Evolutionary conservation across 306 rosid genomes (phyloP).

Genomic region (Trifolium subterraneum): DNA sequence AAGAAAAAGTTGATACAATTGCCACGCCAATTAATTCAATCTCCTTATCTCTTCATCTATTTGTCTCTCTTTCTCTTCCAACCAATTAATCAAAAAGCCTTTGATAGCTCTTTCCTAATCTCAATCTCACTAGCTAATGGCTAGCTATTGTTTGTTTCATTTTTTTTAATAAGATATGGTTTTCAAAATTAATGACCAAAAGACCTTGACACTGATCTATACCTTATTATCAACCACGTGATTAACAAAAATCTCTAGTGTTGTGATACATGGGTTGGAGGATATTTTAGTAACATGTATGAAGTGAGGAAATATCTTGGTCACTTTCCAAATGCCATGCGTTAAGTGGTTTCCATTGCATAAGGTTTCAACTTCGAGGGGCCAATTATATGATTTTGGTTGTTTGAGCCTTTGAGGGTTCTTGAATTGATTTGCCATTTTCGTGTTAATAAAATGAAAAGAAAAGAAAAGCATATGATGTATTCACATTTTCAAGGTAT

Average conservation of each 20-base stretch:
- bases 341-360: neutral
- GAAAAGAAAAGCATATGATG: neutral
- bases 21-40: conserved; percentile 42
- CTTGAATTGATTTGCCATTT: conserved; percentile 33
- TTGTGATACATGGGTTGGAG: neutral
- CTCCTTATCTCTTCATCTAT: conserved; percentile 48
- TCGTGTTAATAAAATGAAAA: neutral
- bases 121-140: conserved; percentile 24
- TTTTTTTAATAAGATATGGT: conserved; percentile 7
- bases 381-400: conserved; percentile 25
- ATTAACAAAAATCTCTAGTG: conserved; percentile 10
- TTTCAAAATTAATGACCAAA: conserved; percentile 34
- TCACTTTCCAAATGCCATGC: conserved; percentile 15
- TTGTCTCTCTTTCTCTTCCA: conserved; percentile 36
- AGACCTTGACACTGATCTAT: neutral
- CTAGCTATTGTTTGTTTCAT: conserved; percentile 10
- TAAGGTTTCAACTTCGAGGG: conserved; percentile 21
- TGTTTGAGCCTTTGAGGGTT: conserved; percentile 23
- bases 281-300: conserved; percentile 30
- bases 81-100: conserved; percentile 31
- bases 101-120: conserved; percentile 28
- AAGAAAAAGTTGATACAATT: conserved; percentile 20
- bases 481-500: too few species aligned
- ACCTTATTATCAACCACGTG: neutral
- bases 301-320: conserved; percentile 34